Conservation (phyloP, 345 rosid genomes). For the Corymbia maculata region DNA sequence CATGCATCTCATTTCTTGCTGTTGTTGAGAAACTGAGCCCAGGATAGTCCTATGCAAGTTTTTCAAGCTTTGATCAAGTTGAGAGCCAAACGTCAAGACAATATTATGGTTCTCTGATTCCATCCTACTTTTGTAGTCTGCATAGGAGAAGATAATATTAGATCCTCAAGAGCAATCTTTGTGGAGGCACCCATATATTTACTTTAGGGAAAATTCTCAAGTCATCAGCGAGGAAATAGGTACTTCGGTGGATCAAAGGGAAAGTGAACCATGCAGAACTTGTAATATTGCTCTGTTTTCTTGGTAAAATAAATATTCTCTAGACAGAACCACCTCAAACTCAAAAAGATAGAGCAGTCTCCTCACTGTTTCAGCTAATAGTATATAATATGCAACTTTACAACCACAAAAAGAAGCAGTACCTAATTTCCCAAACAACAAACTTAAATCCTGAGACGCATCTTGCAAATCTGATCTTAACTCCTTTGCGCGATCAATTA, state of each 20-base stretch:
- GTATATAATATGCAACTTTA: background rate
- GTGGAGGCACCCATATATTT: background rate
- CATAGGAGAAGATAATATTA: background rate
- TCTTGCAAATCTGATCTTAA: conserved; percentile 54
- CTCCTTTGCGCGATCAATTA: conserved; percentile 59
- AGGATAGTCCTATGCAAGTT: conserved; percentile 57
- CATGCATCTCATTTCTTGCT: conserved; percentile 67
- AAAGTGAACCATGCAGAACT: background rate
- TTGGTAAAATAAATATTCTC: background rate
- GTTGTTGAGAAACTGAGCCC: conserved; percentile 80
- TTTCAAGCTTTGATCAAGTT: conserved; percentile 68
- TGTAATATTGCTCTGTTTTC: background rate
- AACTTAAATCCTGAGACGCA: conserved; percentile 78
- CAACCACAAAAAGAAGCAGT: background rate
- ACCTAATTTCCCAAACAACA: conserved; percentile 68
- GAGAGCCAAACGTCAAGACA: conserved; percentile 78
- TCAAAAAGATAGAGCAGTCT: background rate
- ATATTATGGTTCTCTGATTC: conserved; percentile 62
- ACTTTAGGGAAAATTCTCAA: background rate
- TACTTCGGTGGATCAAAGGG: background rate
- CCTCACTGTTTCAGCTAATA: background rate
- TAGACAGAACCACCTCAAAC: background rate
- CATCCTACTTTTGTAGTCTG: conserved; percentile 68
- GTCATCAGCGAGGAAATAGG: background rate
- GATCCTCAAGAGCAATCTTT: background rate